A percentile compares a stretch with the other conserved stretches of the same genome.
Conservation (phyloP, 495 filamentous ascomycete species). For the Oidiodendron maius region DNA sequence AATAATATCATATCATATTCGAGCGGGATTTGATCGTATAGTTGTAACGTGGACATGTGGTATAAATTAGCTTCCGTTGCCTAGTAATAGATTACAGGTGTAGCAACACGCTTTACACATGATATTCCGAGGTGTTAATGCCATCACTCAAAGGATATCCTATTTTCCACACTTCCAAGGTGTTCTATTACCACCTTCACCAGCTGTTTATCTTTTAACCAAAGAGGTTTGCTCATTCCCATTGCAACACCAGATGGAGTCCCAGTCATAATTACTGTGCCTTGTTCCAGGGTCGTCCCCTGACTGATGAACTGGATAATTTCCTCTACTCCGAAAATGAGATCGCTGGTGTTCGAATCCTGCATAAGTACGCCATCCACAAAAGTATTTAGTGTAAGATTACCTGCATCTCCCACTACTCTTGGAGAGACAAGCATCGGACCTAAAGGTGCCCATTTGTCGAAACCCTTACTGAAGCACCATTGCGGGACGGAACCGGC, state of each 20-base stretch:
- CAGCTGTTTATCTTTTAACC: conserved; percentile 51
- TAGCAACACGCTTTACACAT: too few relatives aligned
- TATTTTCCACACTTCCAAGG: conserved; percentile 12
- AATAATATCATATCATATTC: too few relatives aligned
- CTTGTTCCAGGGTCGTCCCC: conserved; percentile 17
- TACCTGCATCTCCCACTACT: conserved; percentile 6
- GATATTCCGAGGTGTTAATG: too few relatives aligned
- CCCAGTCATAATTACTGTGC: conserved; percentile 20
- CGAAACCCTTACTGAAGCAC: conserved; percentile 21
- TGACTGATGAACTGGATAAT: conserved; percentile 5
- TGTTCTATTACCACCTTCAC: conserved; percentile 49
- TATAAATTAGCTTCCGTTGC: too few relatives aligned
- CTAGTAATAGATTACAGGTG: background rate
- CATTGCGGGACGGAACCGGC: conserved; percentile 19
- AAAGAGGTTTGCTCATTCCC: conserved; percentile 51
- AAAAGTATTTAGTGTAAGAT: conserved; percentile 26
- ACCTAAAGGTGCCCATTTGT: conserved; percentile 22
- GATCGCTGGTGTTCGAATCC: conserved; percentile 27
- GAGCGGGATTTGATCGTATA: too few relatives aligned
- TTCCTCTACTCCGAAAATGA: conserved; percentile 25
- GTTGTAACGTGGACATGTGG: too few relatives aligned
- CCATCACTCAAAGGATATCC: too few relatives aligned
- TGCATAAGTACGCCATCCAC: conserved; percentile 36
- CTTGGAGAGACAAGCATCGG: conserved; percentile 26
- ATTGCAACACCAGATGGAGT: conserved; percentile 30